Evolutionary conservation across 1,284 basidiomycete species (phyloP).

Genomic region (Athelia sp.): DNA sequence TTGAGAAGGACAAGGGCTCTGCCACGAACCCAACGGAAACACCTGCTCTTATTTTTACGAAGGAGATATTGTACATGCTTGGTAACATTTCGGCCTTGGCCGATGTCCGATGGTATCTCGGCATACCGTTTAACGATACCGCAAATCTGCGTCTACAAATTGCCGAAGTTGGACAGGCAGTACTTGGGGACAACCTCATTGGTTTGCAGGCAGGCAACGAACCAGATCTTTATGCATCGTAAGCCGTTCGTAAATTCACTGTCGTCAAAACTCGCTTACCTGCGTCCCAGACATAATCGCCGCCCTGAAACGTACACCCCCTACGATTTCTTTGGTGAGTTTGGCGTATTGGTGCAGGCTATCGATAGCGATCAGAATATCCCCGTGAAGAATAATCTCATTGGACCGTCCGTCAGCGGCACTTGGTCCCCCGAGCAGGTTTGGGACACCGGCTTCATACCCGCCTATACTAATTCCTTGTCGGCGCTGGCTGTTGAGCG

Average conservation of each 20-base stretch:
- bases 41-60: constrained; percentile 37
- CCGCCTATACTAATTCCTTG: constrained; percentile 39
- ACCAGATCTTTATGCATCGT: constrained; percentile 55
- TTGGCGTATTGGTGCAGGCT: constrained; percentile 27
- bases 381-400: constrained; percentile 40
- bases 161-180: constrained; percentile 39
- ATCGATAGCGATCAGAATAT: constrained; percentile 39
- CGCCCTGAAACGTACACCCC: constrained; percentile 28
- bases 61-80: constrained; percentile 36
- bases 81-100: constrained; percentile 33
- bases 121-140: constrained; percentile 50
- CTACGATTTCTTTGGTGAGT: constrained; percentile 40
- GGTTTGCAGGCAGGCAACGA: constrained; percentile 67
- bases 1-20: constrained; percentile 32
- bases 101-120: constrained; percentile 39
- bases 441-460: constrained; percentile 56
- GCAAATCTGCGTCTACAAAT: constrained; percentile 48
- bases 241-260: constrained; percentile 1
- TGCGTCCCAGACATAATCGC: constrained; percentile 17
- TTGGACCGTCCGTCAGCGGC: constrained; percentile 56
- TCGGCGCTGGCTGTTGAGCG: constrained; percentile 52
- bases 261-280: neutral
- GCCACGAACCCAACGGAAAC: constrained; percentile 24
- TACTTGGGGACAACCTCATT: constrained; percentile 55
- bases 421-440: constrained; percentile 49